Conservation (phyloP, 495 filamentous ascomycete species). For the Penicillium lagena region DNA sequence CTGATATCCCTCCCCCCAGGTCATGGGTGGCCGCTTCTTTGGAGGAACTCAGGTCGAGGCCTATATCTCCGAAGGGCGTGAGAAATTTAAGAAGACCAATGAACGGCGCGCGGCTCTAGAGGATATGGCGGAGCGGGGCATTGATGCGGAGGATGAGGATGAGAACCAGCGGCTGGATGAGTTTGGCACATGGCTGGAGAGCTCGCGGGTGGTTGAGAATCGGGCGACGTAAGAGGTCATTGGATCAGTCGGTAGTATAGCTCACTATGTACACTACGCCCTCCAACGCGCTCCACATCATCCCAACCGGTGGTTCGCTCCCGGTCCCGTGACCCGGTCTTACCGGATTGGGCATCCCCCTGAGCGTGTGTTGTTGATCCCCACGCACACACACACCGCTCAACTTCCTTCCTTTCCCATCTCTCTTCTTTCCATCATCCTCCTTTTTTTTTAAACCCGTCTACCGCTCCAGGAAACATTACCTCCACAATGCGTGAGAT, state of each 20-base stretch:
- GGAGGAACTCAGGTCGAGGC: conserved; percentile 68
- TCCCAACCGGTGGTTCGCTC: conserved; percentile 25
- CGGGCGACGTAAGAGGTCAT: conserved; percentile 12
- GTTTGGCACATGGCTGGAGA: conserved; percentile 52
- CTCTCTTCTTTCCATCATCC: conserved; percentile 2
- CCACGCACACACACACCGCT: conserved; percentile 31
- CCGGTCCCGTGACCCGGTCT: conserved; percentile 25
- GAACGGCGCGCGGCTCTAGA: conserved; percentile 38
- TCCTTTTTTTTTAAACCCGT: conserved; percentile 14
- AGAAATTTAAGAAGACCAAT: conserved; percentile 68
- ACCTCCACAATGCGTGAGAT: conserved; percentile 87
- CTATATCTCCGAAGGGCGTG: conserved; percentile 65
- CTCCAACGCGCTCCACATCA: conserved; percentile 1
- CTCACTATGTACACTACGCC: background rate
- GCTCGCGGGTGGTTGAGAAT: conserved; percentile 20
- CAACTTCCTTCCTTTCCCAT: conserved; percentile 13
- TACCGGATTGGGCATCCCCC: conserved; percentile 18
- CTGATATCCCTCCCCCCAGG: conserved; percentile 17
- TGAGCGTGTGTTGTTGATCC: conserved; percentile 31
- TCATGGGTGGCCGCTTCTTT: conserved; percentile 80
- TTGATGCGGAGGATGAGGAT: conserved; percentile 38
- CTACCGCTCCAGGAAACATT: conserved; percentile 33
- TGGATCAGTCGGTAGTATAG: background rate
- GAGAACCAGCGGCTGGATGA: conserved; percentile 43
- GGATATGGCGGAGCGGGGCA: conserved; percentile 36